Conservation (phyloP, 2,329 filamentous ascomycete species). For the Amauroascus verrucosus region DNA sequence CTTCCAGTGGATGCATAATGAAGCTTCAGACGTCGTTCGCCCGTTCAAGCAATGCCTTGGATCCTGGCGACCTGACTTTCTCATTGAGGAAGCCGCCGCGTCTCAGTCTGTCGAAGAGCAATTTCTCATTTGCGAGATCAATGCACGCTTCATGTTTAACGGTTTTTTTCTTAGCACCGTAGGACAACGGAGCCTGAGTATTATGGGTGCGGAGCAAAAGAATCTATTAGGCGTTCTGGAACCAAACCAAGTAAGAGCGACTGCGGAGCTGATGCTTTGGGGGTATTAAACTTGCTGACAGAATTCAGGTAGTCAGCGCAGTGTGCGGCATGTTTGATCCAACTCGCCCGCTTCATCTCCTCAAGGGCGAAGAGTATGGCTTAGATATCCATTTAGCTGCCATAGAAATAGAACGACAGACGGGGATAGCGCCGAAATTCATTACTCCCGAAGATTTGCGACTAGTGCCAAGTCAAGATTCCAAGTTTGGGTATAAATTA, state of each 20-base stretch:
- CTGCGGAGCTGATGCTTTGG: neutral
- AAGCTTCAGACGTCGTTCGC: conserved; percentile 3
- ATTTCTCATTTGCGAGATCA: conserved; percentile 19
- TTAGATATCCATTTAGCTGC: conserved; percentile 36
- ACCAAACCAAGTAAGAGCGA: conserved; percentile 8
- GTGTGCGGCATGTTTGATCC: conserved; percentile 27
- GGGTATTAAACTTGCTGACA: neutral
- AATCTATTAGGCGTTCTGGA: conserved; percentile 1
- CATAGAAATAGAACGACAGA: conserved; percentile 21
- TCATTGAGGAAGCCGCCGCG: conserved; percentile 8
- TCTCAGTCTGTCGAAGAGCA: neutral
- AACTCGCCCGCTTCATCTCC: conserved; percentile 27
- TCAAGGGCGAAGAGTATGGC: conserved; percentile 32
- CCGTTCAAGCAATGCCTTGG: conserved; percentile 14
- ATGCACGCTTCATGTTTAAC: conserved; percentile 15
- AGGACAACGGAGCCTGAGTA: conserved; percentile 3
- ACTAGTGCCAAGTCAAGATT: conserved; percentile 22
- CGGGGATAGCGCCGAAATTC: conserved; percentile 27
- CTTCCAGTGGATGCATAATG: conserved; percentile 10
- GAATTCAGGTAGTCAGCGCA: conserved; percentile 25
- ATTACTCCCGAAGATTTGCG: conserved; percentile 29
- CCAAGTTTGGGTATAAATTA: conserved; percentile 22
- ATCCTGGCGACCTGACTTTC: conserved; percentile 19
- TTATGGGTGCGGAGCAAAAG: conserved; percentile 5
- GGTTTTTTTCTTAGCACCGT: conserved; percentile 5